Percentiles rank a stretch among this genome's conserved stretches.
These are phyloP conservation scores for Oleoguttula mirabilis DNA, from an alignment of 495 filamentous ascomycete species.

Conservation along the genomic window DNA sequence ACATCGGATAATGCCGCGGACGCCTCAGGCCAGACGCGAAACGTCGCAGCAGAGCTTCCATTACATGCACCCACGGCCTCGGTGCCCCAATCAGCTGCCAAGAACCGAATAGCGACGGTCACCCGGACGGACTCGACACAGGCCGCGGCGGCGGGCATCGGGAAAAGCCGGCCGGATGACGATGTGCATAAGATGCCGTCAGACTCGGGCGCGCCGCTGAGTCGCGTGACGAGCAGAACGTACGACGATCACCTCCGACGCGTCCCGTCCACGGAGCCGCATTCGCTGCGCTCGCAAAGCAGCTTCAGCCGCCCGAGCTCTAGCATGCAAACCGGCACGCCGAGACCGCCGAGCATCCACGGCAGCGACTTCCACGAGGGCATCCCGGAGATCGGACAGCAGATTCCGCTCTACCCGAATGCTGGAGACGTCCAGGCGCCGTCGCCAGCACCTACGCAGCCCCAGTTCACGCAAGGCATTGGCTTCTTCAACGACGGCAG, in stretches of 20 bases:
- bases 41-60: constrained; percentile 66
- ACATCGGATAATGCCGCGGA: not conserved
- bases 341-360: constrained; percentile 31
- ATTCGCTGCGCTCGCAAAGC: constrained; percentile 31
- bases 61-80: constrained; percentile 87
- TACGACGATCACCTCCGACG: constrained; percentile 7
- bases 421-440: constrained; percentile 96
- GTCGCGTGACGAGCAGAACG: constrained; percentile 10
- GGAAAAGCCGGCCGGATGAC: constrained; percentile 53
- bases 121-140: constrained; percentile 80
- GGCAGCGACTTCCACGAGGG: constrained; percentile 40
- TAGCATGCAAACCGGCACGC: constrained; percentile 39
- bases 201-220: constrained; percentile 32
- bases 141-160: constrained; percentile 71
- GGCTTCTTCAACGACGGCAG: constrained; percentile 43
- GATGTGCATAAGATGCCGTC: constrained; percentile 31
- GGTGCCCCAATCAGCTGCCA: constrained; percentile 62
- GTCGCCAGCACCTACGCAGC: constrained; percentile 58
- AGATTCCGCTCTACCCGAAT: constrained; percentile 88
- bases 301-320: constrained; percentile 38
- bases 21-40: constrained; percentile 52
- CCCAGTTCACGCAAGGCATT: constrained; percentile 41
- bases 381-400: constrained; percentile 78
- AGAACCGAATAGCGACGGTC: constrained; percentile 64
- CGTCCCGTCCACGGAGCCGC: constrained; percentile 11